Conservation (phyloP, 495 filamentous ascomycete genomes). For the Hamigera avellanea region DNA sequence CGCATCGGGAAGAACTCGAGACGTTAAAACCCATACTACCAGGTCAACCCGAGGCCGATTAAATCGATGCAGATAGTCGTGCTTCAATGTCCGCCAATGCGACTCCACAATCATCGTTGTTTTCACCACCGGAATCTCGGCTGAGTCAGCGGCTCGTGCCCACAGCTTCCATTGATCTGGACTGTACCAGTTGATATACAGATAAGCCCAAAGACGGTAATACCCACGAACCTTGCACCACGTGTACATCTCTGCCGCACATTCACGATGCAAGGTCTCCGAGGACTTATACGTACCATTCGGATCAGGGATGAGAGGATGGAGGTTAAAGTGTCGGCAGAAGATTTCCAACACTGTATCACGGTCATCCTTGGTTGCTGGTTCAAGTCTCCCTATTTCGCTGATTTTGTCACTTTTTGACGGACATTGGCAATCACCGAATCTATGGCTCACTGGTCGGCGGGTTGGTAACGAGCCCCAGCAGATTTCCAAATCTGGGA, state of each 20-base stretch:
- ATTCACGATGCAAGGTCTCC: conserved; percentile 1
- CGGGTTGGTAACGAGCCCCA: conserved; percentile 1
- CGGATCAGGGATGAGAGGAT: not conserved
- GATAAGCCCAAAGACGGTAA: conserved; percentile 1
- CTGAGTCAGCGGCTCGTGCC: not conserved
- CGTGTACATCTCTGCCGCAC: conserved; percentile 2
- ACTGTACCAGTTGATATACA: conserved; percentile 2
- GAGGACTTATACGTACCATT: conserved; percentile 1
- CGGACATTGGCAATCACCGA: conserved; percentile 1
- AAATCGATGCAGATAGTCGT: conserved; percentile 1
- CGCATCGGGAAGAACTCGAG: conserved; percentile 1
- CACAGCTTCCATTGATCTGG: conserved; percentile 1
- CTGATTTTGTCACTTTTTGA: conserved; percentile 1
- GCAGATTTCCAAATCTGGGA: conserved; percentile 2
- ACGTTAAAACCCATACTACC: not conserved
- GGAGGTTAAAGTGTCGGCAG: conserved; percentile 1
- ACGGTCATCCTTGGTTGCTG: not conserved
- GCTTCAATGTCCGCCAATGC: conserved; percentile 1
- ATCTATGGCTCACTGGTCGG: conserved; percentile 1
- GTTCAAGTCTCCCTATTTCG: not conserved
- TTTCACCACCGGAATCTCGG: not conserved
- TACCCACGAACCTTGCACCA: conserved; percentile 3
- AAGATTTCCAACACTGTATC: conserved; percentile 1
- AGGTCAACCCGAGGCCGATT: conserved; percentile 1
- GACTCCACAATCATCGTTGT: conserved; percentile 2